Percentiles rank a stretch among this genome's conserved stretches.
Conservation (phyloP, 805 yeast species). For the Jamesozyma hellenica region DNA sequence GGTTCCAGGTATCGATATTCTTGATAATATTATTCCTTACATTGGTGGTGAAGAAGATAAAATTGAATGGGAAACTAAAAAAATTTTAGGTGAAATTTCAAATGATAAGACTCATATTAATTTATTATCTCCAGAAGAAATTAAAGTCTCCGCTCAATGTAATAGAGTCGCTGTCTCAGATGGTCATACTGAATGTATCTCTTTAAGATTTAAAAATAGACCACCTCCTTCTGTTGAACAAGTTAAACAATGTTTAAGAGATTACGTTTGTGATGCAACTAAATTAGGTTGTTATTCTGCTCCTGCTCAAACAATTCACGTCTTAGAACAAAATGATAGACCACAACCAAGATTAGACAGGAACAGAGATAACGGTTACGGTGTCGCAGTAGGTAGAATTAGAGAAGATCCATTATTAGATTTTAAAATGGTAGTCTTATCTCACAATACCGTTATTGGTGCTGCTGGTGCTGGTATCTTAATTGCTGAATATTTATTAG, state of each 20-base stretch:
- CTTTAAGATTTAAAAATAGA: slow-evolving; percentile 69
- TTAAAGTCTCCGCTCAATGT: slow-evolving; percentile 90
- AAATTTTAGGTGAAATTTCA: slow-evolving; percentile 66
- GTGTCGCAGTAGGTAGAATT: slow-evolving; percentile 89
- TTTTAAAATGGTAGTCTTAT: slow-evolving; percentile 91
- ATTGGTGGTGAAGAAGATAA: slow-evolving; percentile 97
- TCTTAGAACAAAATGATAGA: slow-evolving; percentile 81
- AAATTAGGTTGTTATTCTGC: slow-evolving; percentile 80
- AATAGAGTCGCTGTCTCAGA: slow-evolving; percentile 95
- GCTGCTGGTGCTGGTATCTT: slow-evolving; percentile 98
- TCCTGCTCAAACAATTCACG: slow-evolving; percentile 85
- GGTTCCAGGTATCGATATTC: slow-evolving; percentile 85
- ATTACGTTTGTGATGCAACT: slow-evolving; percentile 77
- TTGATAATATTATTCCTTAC: slow-evolving; percentile 91
- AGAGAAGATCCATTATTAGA: slow-evolving; percentile 91
- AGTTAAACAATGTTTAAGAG: slow-evolving; percentile 57
- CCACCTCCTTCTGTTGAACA: slow-evolving; percentile 81
- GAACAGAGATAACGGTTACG: slow-evolving; percentile 86
- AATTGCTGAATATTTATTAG: slow-evolving; percentile 82
- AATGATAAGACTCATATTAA: slow-evolving; percentile 44
- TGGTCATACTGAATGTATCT: slow-evolving; percentile 94
- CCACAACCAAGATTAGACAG: slow-evolving; percentile 98
- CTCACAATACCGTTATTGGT: slow-evolving; percentile 95
- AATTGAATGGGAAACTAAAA: slow-evolving; percentile 96
- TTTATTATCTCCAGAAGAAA: slow-evolving; percentile 52